Conservation (phyloP, 345 rosid genomes). For the Citrus maxima region DNA sequence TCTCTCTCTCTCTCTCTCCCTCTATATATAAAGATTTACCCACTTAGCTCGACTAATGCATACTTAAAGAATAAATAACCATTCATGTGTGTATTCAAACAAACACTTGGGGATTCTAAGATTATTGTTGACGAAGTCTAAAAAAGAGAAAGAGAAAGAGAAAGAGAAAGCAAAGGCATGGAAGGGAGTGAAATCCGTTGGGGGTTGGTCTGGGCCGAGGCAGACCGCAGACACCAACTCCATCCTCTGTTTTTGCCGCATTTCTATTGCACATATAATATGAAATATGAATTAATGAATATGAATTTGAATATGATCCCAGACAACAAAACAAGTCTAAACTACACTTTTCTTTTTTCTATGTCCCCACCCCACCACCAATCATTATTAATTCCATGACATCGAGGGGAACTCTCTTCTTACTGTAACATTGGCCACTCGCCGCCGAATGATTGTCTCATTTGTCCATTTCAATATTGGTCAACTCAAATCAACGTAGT, state of each 20-base stretch:
- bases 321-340: not conserved
- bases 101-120: not conserved
- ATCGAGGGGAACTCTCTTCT: not conserved
- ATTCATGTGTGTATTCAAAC: not conserved
- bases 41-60: not conserved
- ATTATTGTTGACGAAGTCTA: not conserved
- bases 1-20: too few species aligned
- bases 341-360: not conserved
- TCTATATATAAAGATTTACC: not conserved
- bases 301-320: not conserved
- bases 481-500: not conserved
- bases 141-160: not conserved
- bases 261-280: not conserved
- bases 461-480: not conserved
- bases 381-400: not conserved
- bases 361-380: not conserved
- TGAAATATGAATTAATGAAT: not conserved
- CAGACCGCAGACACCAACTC: constrained; percentile 3
- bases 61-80: not conserved
- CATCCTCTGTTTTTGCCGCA: not conserved
- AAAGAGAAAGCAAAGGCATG: not conserved
- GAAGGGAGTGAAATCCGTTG: constrained; percentile 11
- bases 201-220: constrained; percentile 15
- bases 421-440: not conserved
- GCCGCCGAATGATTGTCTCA: not conserved